Conservation (phyloP, 2,329 filamentous ascomycete species). For the Tolypocladium amazonense region DNA sequence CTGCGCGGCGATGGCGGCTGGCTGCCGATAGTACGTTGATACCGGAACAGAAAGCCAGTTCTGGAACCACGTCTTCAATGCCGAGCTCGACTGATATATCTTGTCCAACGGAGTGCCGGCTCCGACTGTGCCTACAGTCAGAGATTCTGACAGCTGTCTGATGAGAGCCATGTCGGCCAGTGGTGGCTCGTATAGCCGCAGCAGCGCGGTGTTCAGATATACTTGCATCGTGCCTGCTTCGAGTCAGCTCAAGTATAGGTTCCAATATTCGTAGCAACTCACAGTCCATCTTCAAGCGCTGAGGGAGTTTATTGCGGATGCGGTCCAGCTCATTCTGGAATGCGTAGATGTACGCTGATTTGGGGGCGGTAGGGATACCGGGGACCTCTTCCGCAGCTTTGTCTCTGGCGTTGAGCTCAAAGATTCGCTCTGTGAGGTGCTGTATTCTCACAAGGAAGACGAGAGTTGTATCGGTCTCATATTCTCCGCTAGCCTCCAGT, state of each 20-base stretch:
- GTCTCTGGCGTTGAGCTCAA: constrained; percentile 26
- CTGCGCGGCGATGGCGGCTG: constrained; percentile 33
- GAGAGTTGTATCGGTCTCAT: constrained; percentile 33
- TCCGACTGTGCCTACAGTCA: constrained; percentile 24
- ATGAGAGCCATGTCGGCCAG: constrained; percentile 28
- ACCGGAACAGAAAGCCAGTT: constrained; percentile 34
- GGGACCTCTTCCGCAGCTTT: constrained; percentile 20
- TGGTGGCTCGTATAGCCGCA: constrained; percentile 39
- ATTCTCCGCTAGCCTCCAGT: constrained; percentile 32
- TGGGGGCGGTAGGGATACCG: constrained; percentile 27
- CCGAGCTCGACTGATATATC: constrained; percentile 36
- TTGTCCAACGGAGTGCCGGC: constrained; percentile 34
- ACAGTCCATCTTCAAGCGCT: constrained; percentile 26
- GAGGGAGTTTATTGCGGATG: constrained; percentile 24
- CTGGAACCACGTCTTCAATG: constrained; percentile 38
- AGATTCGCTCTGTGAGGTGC: constrained; percentile 39
- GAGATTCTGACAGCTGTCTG: constrained; percentile 30
- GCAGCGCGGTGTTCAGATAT: constrained; percentile 27
- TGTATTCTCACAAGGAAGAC: constrained; percentile 38
- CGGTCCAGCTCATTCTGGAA: constrained; percentile 35
- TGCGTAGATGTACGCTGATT: constrained; percentile 32
- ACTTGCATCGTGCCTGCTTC: constrained; percentile 25
- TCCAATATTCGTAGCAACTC: constrained; percentile 6
- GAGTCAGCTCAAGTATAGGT: not conserved
- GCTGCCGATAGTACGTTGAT: constrained; percentile 30